Base-by-base conservation (phyloP, 495 filamentous ascomycete species). In the Aspergillus sclerotiicarbonarius region DNA sequence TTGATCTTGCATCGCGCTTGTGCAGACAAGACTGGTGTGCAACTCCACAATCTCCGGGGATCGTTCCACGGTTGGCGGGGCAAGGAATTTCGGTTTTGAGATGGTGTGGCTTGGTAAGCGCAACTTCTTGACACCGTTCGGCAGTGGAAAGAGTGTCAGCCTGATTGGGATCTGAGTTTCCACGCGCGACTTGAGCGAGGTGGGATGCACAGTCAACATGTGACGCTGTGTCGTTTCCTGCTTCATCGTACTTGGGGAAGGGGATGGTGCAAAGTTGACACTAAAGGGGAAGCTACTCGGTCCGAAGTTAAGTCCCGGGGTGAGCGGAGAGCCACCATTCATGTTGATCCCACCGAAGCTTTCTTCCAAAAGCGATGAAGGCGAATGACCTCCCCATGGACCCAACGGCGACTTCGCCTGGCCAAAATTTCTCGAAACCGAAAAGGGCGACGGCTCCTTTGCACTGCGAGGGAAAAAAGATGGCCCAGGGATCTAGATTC, bases 91-190 rank as follows among this genome's bases (percentile, higher is more conserved):
- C 18, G 90, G 86, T 70, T 96, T 96, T 8, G 91, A 90, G 56
- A 98, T 93, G 0, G 91, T 91, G 67, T 94, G 84, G 3, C 88
- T 85, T 15, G 92, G 93, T 20, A 98, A 78, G 70, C 96, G 91
- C 37, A 98, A 67, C 58, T 84, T 90, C 53, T 84, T 89, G 32
- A 92, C 83, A 18, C 89, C 88, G 3, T 72, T 64, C 1, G 92
- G 92, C 48, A 92, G 72, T 10, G 87, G 84, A 51, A 80, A 83
- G 7, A 97, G 73, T 4, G 86, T 88, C 59, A 97, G 76, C 61
- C 82, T 84, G 59, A 96, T 87, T 3, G 86, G 84, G 57, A 96
- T 96, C 67, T 98, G 93, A 0, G 93, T 98, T 75, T 98, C 93
- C 16, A 98, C 93, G 8, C 93, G 84, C 16, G 92, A 96, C 72